These are phyloP conservation scores for Ormosia emarginata DNA, from an alignment of 306 rosid species.

Conservation along the genomic window DNA sequence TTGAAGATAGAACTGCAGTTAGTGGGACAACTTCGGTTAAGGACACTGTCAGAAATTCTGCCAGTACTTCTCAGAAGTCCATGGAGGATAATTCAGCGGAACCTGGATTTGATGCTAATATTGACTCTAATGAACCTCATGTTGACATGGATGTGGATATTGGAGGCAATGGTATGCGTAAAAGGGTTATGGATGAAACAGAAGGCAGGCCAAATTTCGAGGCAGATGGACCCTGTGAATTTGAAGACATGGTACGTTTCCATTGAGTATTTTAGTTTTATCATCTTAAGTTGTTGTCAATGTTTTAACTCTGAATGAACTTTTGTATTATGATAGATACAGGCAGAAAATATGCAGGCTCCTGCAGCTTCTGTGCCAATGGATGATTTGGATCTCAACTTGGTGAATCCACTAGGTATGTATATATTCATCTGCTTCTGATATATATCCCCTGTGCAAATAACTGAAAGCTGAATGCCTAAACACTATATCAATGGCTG, in stretches of 20 bases:
- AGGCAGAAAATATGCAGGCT: conserved; percentile 49
- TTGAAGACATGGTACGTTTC: conserved; percentile 33
- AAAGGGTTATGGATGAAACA: conserved; percentile 24
- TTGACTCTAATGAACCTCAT: conserved; percentile 31
- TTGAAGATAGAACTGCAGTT: conserved; percentile 20
- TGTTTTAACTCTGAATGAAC: conserved; percentile 23
- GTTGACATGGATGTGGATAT: conserved; percentile 29
- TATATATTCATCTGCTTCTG: background rate
- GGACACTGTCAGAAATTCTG: conserved; percentile 12
- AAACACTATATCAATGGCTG: background rate
- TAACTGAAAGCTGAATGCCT: background rate
- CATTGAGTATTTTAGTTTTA: background rate
- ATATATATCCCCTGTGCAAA: background rate
- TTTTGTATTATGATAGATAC: conserved; percentile 23
- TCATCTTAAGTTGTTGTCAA: conserved; percentile 1
- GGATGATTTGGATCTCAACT: conserved; percentile 15
- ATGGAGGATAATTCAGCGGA: conserved; percentile 27
- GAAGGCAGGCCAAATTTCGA: conserved; percentile 18
- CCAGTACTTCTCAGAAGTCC: conserved; percentile 16
- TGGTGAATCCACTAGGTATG: conserved; percentile 49
- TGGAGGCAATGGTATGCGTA: conserved; percentile 23
- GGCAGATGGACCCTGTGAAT: conserved; percentile 27
- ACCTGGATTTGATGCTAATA: conserved; percentile 22
- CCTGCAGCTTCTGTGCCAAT: conserved; percentile 27
- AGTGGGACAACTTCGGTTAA: conserved; percentile 20